Evolutionary conservation across 768 basidiomycete species (phyloP).

Genomic region (Suillus subaureus): DNA sequence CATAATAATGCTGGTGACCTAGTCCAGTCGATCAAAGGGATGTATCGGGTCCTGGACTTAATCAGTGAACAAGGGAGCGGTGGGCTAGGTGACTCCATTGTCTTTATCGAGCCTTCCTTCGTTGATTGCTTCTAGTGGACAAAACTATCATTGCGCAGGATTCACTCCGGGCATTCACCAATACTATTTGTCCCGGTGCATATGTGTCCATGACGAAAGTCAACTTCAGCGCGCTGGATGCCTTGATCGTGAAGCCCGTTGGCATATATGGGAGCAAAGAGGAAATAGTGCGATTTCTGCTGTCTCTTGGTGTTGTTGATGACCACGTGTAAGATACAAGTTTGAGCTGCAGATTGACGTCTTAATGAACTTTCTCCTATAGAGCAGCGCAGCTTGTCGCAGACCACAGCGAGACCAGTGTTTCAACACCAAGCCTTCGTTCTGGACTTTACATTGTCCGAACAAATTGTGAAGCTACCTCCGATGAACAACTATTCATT

Average conservation of each 20-base stretch:
- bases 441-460: slow-evolving; percentile 51
- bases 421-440: slow-evolving; percentile 33
- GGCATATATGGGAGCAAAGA: slow-evolving; percentile 60
- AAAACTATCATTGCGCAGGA: slow-evolving; percentile 63
- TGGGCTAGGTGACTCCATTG: slow-evolving; percentile 45
- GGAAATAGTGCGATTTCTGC: slow-evolving; percentile 50
- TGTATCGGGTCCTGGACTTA: slow-evolving; percentile 57
- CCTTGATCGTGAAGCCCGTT: slow-evolving; percentile 46
- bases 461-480: slow-evolving; percentile 6
- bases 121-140: slow-evolving; percentile 43
- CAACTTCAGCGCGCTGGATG: slow-evolving; percentile 55
- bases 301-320: slow-evolving; percentile 38
- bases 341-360: neutral
- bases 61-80: slow-evolving; percentile 53
- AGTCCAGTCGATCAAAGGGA: slow-evolving; percentile 38
- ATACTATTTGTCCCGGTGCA: slow-evolving; percentile 51
- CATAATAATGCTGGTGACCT: slow-evolving; percentile 24
- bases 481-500: slow-evolving; percentile 40
- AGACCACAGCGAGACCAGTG: neutral
- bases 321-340: slow-evolving; percentile 40
- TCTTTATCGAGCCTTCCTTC: neutral
- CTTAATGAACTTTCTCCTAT: slow-evolving; percentile 2
- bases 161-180: slow-evolving; percentile 50
- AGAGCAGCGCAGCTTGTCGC: slow-evolving; percentile 12
- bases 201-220: slow-evolving; percentile 57